Evolutionary conservation across 805 yeast species (phyloP), one percentile per base, ranked within the genome.

Genomic region (Cyberlindnera xylosilytica): DNA sequence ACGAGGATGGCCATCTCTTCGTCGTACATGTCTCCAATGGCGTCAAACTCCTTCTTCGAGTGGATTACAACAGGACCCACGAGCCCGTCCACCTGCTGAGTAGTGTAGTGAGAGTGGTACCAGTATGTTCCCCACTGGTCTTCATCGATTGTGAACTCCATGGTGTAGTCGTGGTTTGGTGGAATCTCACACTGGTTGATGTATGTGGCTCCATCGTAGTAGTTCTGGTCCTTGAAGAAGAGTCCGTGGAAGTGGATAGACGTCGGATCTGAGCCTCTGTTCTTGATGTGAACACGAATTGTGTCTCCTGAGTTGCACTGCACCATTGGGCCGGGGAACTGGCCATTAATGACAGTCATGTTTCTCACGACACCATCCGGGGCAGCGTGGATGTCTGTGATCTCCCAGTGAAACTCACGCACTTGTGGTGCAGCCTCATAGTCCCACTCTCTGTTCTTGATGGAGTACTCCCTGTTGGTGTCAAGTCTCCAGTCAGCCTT

Each of bases 171-270:
- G 1, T 73, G 73, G 9, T 33, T 23, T 12, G 60, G 58, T 9
- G 60, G 58, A 22, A 77, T 72, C 2, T 75, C 73, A 39, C 76
- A 69, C 48, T 77, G 81, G 7, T 78, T 71, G 28, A 75, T 61
- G 3, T 70, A 74, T 0, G 72, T 62, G 1, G 70, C 76, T 15
- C 83, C 83, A 43, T 77, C 83, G 47, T 72, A 63, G 58, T 63
- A 69, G 17, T 73, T 72, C 2, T 77, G 63, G 24, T 61, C 57
- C 47, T 70, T 76, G 49, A 59, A 61, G 26, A 67, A 62, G 33
- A 76, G 56, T 2, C 82, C 82, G 47, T 77, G 83, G 51, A 75
- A 76, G 50, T 77, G 83, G 26, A 77, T 55, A 0, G 76, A 57
- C 2, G 73, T 67, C 0, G 72, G 59, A 20, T 68, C 70, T 6